phyloP scores from a whole-genome alignment of 306 rosid species.

The Pterocarpus macrocarpus region DNA sequence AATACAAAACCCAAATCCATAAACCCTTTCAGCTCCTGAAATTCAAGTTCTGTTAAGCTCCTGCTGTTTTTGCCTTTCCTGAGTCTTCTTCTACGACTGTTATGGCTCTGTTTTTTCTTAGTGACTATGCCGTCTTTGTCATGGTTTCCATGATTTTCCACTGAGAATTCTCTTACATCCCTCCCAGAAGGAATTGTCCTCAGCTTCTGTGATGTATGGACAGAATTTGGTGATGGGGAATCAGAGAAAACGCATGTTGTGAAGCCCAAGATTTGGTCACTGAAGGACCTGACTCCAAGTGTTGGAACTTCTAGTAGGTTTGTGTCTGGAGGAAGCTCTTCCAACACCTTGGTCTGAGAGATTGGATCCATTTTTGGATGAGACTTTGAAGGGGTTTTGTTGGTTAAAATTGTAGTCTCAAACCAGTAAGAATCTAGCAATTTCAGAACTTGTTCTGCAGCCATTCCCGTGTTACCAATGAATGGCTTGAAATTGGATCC shows the following conservation, averaged over 20 bases:
- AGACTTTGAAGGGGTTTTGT: slow-evolving; percentile 38
- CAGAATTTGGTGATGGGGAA: slow-evolving; percentile 54
- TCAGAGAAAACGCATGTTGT: slow-evolving; percentile 41
- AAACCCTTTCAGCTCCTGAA: slow-evolving; percentile 80
- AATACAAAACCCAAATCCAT: slow-evolving; percentile 95
- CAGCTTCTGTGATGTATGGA: slow-evolving; percentile 49
- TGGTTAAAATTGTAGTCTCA: slow-evolving; percentile 51
- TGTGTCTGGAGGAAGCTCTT: slow-evolving; percentile 35
- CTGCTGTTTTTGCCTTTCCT: slow-evolving; percentile 36
- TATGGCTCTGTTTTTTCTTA: slow-evolving; percentile 26
- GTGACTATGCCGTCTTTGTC: neutral
- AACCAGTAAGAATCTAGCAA: slow-evolving; percentile 77
- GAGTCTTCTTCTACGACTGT: slow-evolving; percentile 15
- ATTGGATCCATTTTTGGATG: slow-evolving; percentile 24
- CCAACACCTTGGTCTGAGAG: neutral
- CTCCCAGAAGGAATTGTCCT: slow-evolving; percentile 62
- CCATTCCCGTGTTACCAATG: slow-evolving; percentile 50
- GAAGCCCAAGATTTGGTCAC: slow-evolving; percentile 54
- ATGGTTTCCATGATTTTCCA: slow-evolving; percentile 1
- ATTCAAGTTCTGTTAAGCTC: slow-evolving; percentile 80
- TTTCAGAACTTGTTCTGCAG: slow-evolving; percentile 66
- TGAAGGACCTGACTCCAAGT: slow-evolving; percentile 57
- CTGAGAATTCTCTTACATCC: slow-evolving; percentile 51
- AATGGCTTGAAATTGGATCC: slow-evolving; percentile 32
- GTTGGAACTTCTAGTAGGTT: slow-evolving; percentile 27